Evolutionary conservation across 2,329 filamentous ascomycete genomes (phyloP), one percentile per base, ranked within the genome.

Genomic region (Penicillium sclerotigenum): DNA sequence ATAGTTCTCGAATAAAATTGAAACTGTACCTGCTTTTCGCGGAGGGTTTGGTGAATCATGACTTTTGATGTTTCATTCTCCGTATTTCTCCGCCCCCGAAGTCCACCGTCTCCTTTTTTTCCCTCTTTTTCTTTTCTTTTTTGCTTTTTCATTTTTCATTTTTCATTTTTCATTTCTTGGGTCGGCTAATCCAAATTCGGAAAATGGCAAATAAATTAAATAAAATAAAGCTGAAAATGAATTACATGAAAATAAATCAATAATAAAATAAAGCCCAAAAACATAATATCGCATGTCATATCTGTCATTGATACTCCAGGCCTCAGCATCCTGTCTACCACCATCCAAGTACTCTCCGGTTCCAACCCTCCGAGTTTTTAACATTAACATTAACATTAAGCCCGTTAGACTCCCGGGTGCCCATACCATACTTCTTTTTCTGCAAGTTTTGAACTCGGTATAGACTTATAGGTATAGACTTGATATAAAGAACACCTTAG

Each of bases 51-150:
- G 40, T 55, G 53, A 59, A 59, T 59, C 59, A 59, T 55, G 29
- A 52, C 36, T 34, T 26, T 41, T 20, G 7, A 31, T 31, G 26
- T 31, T 45, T 34, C 43, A 46, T 46, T 37, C 29, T 56, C 61
- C 62, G 59, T 57, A 56, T 59, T 60, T 65, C 58, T 62, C 62
- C 62, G 62, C 59, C 51, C 47, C 52, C 51, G 29, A 56, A 53
- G 47, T 53, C 41, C 40, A 34, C 38, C 37, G 33, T 46, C 37
- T 53, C 37, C 42, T 52, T 37, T 28, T 41, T 36, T 50, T 10
- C 20, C 24, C 36, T 38, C 43, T 26, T 54, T 29, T 18, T 38
- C 1, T 51, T 47, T 37, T n/a, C 45, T 50, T 36, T 46, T 20
- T 42, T 48, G n/a, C 41, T 47, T 49, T 45, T 34, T 49, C 46